Evolutionary conservation across 352 stramenopile genomes (phyloP), one percentile per base, ranked within the genome.

Genomic region (Plasmopara muralis): DNA sequence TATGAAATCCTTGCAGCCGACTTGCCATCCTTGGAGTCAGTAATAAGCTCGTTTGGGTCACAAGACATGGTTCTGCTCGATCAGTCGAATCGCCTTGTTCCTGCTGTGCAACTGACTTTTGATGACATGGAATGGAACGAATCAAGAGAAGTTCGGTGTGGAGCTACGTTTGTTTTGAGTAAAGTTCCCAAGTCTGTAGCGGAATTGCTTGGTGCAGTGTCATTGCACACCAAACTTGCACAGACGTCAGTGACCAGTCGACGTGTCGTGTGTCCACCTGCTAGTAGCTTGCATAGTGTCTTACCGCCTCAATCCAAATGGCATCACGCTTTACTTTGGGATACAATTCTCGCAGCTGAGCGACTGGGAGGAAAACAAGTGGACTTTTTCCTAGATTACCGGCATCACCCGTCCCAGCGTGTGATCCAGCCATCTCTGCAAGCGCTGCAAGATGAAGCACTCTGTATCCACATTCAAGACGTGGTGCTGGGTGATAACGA

Each of bases 81-180:
- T 46, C 47, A 62, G 37, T 49, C 39, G 5, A 74, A 75, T 31
- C 38, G 45, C 4, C 41, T 87, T 9, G 20, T 74, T 42, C 57
- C 57, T 31, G 64, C 72, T 4, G 50, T 57, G 8, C 51, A 70
- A 16, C 48, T 91, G 20, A 72, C 62, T 0, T 84, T 75, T 50
- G 81, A 91, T 29, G 81, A 91, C 47, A 91, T 91, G 81, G 60
- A 81, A 43, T 91, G 81, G 81, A 72, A 87, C 28, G 67, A 85
- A 58, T 83, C 77, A 18, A 60, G 61, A 49, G 66, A 75, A 40
- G 57, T 70, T 61, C 74, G 81, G 9, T 68, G 68, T 15, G 76
- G 73, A 18, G 64, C 50, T 28, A 57, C 37, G 15, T 88, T 89
- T 54, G 78, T 87, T n/a, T 74, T 53, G 16, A 72, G 62, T 9